A percentile compares a stretch with the other conserved stretches of the same genome.
Conservation (phyloP, 768 basidiomycete genomes). For the Psilocybe tampanensis region DNA sequence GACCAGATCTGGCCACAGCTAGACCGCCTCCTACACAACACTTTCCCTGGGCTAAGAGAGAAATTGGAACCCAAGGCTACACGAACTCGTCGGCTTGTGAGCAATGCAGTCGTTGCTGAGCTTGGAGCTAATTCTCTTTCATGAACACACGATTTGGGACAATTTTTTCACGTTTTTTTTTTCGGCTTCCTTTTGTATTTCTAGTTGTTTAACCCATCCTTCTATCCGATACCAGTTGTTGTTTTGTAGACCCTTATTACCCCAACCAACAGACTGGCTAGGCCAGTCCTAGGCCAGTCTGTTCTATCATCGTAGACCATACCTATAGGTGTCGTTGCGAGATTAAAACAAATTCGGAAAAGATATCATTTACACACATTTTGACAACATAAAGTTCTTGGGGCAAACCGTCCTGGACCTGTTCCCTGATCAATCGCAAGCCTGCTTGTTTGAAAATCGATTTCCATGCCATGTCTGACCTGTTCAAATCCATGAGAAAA, state of each 20-base stretch:
- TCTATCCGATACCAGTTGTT: not conserved
- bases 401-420: constrained; percentile 84
- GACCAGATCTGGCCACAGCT: constrained; percentile 92
- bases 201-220: not conserved
- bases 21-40: constrained; percentile 56
- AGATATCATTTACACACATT: constrained; percentile 54
- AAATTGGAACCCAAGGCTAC: constrained; percentile 41
- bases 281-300: not conserved
- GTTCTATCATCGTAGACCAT: constrained; percentile 50
- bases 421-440: constrained; percentile 68
- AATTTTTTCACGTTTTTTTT: not conserved
- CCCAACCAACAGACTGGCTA: not conserved
- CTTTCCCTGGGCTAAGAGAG: constrained; percentile 63
- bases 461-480: constrained; percentile 87
- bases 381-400: constrained; percentile 82
- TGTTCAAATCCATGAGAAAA: constrained; percentile 31
- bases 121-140: constrained; percentile 19
- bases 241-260: constrained; percentile 3
- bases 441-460: constrained; percentile 73
- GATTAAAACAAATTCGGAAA: not conserved
- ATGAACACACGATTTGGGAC: not conserved
- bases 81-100: constrained; percentile 53
- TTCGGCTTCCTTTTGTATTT: too few relatives aligned
- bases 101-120: constrained; percentile 50
- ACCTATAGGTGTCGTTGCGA: constrained; percentile 40